Percentiles rank a stretch among this genome's conserved stretches.
These are phyloP conservation scores for Amoeboradix gromovi DNA, from an alignment of 371 early-diverging fungal genomes.

Conservation along the genomic window DNA sequence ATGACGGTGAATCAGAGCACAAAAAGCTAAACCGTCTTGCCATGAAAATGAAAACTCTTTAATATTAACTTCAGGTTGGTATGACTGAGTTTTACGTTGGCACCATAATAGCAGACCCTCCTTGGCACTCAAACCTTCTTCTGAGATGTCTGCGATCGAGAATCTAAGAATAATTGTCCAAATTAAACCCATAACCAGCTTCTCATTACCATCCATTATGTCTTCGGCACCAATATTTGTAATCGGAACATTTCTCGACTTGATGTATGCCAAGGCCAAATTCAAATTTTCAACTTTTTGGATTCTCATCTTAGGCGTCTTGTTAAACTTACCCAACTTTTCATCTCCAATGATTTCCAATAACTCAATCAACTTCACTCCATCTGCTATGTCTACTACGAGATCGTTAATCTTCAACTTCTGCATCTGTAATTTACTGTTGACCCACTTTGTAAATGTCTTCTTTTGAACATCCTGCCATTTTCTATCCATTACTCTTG, in stretches of 20 bases:
- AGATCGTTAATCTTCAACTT: conserved; percentile 28
- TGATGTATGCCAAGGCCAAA: conserved; percentile 67
- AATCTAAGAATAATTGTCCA: conserved; percentile 93
- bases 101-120: conserved; percentile 85
- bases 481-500: conserved; percentile 52
- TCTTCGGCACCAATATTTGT: conserved; percentile 81
- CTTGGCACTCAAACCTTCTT: conserved; percentile 63
- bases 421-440: conserved; percentile 42
- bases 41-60: conserved; percentile 58
- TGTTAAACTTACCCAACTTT: conserved; percentile 42
- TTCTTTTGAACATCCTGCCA: conserved; percentile 34
- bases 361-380: conserved; percentile 42
- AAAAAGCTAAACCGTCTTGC: conserved; percentile 85
- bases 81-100: conserved; percentile 65
- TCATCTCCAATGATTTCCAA: conserved; percentile 53
- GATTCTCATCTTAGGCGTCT: conserved; percentile 55
- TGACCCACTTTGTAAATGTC: conserved; percentile 51
- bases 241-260: conserved; percentile 43
- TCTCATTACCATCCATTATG: conserved; percentile 74
- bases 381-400: conserved; percentile 29
- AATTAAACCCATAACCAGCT: conserved; percentile 82
- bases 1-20: conserved; percentile 84
- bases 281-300: conserved; percentile 89
- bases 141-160: conserved; percentile 69
- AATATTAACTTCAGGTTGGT: conserved; percentile 42